Conservation (phyloP, 768 basidiomycete genomes). For the Amylocystis lapponica region DNA sequence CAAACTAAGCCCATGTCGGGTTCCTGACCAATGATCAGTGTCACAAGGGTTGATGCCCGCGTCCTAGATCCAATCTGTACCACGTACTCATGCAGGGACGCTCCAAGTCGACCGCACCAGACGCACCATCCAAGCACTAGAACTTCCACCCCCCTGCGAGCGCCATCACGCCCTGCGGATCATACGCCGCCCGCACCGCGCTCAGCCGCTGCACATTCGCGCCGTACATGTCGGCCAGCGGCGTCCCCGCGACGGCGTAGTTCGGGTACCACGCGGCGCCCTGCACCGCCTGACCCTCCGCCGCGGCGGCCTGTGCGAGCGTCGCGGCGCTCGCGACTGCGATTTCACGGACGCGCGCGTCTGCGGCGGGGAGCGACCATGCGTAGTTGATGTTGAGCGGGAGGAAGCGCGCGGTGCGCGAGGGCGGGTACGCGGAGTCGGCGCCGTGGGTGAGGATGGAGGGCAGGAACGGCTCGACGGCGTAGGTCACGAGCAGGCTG, state of each 20-base stretch:
- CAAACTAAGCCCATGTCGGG: no score
- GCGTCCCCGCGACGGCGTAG: constrained; percentile 50
- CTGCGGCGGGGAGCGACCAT: constrained; percentile 38
- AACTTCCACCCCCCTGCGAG: constrained; percentile 59
- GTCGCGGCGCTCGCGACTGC: constrained; percentile 32
- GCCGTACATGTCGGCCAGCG: constrained; percentile 46
- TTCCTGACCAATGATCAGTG: no score
- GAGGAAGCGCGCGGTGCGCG: constrained; percentile 31
- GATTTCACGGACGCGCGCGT: constrained; percentile 32
- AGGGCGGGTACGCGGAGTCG: constrained; percentile 41
- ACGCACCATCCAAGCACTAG: constrained; percentile 2
- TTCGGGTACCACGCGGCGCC: constrained; percentile 48
- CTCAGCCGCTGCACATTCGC: constrained; percentile 36
- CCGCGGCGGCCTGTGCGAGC: constrained; percentile 33
- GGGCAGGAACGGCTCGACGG: constrained; percentile 47
- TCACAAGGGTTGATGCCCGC: no score
- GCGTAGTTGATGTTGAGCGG: constrained; percentile 41
- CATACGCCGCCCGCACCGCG: constrained; percentile 38
- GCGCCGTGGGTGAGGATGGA: constrained; percentile 32
- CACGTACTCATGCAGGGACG: no score
- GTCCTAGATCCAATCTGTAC: no score
- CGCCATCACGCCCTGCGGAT: constrained; percentile 58
- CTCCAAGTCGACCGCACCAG: no score
- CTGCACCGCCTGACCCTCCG: constrained; percentile 34
- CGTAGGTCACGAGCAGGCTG: constrained; percentile 35